phyloP scores from a whole-genome alignment of 2,329 filamentous ascomycete species.

The Fragosphaeria purpurea region DNA sequence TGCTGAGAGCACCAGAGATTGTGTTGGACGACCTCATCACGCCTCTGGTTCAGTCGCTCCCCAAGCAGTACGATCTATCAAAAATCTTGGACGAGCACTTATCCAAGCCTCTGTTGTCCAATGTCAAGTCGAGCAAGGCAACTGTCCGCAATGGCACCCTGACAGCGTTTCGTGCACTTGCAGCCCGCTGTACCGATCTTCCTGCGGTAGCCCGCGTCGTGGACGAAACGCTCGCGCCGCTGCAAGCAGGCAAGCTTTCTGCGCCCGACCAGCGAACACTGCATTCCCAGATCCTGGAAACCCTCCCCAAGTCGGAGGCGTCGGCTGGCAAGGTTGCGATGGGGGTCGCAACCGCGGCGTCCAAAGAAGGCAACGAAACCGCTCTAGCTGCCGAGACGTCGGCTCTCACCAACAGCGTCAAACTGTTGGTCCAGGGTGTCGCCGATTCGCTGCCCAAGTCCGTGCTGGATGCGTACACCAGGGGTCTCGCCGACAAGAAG shows the following conservation, averaged over 20 bases:
- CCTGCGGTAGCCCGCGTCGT: conserved; percentile 55
- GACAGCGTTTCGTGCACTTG: conserved; percentile 61
- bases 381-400: conserved; percentile 68
- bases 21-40: conserved; percentile 71
- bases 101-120: conserved; percentile 79
- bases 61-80: conserved; percentile 65
- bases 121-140: conserved; percentile 80
- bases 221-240: conserved; percentile 66
- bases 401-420: conserved; percentile 57
- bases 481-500: conserved; percentile 81
- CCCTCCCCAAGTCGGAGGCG: conserved; percentile 48
- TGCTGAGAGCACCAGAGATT: conserved; percentile 83
- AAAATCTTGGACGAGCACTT: conserved; percentile 60
- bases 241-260: conserved; percentile 76
- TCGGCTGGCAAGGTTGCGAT: conserved; percentile 57
- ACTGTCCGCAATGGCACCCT: conserved; percentile 66
- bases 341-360: conserved; percentile 56
- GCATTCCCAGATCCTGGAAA: conserved; percentile 70
- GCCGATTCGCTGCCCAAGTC: conserved; percentile 50
- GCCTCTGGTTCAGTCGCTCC: conserved; percentile 61
- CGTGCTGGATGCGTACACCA: conserved; percentile 60
- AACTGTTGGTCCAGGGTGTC: conserved; percentile 50
- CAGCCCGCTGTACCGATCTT: conserved; percentile 48
- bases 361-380: conserved; percentile 82
- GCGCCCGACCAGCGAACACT: conserved; percentile 75